Evolutionary conservation across 345 rosid species (phyloP).

Genomic region (Camelina neglecta): DNA sequence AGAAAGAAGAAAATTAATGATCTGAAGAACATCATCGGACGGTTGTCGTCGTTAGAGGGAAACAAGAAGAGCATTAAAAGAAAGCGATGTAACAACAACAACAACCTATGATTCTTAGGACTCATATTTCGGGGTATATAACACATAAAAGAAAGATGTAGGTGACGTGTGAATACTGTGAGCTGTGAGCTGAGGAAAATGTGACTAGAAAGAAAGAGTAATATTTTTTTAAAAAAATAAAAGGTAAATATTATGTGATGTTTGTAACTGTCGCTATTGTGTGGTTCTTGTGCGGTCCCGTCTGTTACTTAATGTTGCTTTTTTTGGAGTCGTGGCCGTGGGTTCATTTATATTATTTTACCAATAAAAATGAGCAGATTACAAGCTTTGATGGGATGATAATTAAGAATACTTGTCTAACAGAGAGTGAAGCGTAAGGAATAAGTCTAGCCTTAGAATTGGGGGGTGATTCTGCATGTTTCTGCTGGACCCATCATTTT

Average conservation of each 20-base stretch:
- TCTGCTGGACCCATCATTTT: not conserved
- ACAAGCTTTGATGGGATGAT: not conserved
- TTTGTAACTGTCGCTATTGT: slow-evolving; percentile 44
- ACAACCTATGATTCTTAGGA: slow-evolving; percentile 20
- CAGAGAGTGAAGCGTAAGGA: slow-evolving; percentile 2
- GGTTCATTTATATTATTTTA: slow-evolving; percentile 27
- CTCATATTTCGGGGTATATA: slow-evolving; percentile 18
- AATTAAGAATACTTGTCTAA: not conserved
- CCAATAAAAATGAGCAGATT: slow-evolving; percentile 29
- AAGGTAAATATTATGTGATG: slow-evolving; percentile 17
- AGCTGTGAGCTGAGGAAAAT: slow-evolving; percentile 44
- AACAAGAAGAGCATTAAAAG: slow-evolving; percentile 27
- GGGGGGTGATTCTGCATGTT: not conserved
- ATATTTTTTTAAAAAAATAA: not conserved
- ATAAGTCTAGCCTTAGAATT: slow-evolving; percentile 12
- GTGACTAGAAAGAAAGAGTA: slow-evolving; percentile 31
- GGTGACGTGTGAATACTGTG: slow-evolving; percentile 44
- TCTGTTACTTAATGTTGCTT: slow-evolving; percentile 32
- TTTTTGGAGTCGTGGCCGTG: slow-evolving; percentile 24
- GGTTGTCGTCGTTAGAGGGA: slow-evolving; percentile 27
- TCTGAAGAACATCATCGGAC: slow-evolving; percentile 44
- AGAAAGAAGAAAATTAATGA: slow-evolving; percentile 25
- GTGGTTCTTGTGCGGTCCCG: slow-evolving; percentile 30
- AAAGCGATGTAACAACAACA: slow-evolving; percentile 11
- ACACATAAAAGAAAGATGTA: slow-evolving; percentile 21